Evolutionary conservation across 2,329 filamentous ascomycete genomes (phyloP).

Genomic region (Aspergillus fijiensis): DNA sequence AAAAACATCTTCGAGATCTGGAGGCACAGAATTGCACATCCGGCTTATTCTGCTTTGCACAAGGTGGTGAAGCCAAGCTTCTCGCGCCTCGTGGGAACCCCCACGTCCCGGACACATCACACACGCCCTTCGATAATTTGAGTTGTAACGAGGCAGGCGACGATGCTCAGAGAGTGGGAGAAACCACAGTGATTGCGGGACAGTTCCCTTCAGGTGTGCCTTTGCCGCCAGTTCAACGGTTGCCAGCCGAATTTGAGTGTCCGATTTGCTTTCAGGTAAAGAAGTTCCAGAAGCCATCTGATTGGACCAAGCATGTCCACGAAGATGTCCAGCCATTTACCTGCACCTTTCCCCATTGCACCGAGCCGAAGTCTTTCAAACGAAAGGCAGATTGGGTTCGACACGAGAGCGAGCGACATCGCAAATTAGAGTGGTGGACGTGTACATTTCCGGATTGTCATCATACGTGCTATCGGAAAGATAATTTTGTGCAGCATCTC

Average conservation of each 20-base stretch:
- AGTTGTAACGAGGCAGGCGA: slow-evolving; percentile 60
- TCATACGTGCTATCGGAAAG: slow-evolving; percentile 80
- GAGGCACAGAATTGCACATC: slow-evolving; percentile 59
- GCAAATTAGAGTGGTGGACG: slow-evolving; percentile 87
- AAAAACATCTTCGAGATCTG: slow-evolving; percentile 67
- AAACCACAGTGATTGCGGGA: slow-evolving; percentile 68
- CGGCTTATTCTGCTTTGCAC: slow-evolving; percentile 61
- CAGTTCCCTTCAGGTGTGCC: slow-evolving; percentile 80
- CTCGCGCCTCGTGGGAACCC: slow-evolving; percentile 55
- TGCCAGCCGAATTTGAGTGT: slow-evolving; percentile 89
- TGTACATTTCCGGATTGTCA: slow-evolving; percentile 78
- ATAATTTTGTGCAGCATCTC: slow-evolving; percentile 91
- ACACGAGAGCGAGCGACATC: slow-evolving; percentile 88
- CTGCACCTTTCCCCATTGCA: slow-evolving; percentile 81
- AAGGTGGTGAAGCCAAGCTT: slow-evolving; percentile 65
- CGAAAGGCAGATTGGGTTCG: slow-evolving; percentile 94
- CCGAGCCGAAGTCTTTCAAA: slow-evolving; percentile 88
- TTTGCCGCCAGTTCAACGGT: slow-evolving; percentile 70
- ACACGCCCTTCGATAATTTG: slow-evolving; percentile 55
- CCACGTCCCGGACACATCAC: slow-evolving; percentile 59
- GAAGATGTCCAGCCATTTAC: slow-evolving; percentile 93
- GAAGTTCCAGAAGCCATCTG: slow-evolving; percentile 84
- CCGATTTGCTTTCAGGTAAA: slow-evolving; percentile 82
- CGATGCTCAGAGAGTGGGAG: slow-evolving; percentile 63
- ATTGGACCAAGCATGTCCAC: slow-evolving; percentile 96